Evolutionary conservation across 768 basidiomycete genomes (phyloP).

Genomic region (Pholiota microspora): DNA sequence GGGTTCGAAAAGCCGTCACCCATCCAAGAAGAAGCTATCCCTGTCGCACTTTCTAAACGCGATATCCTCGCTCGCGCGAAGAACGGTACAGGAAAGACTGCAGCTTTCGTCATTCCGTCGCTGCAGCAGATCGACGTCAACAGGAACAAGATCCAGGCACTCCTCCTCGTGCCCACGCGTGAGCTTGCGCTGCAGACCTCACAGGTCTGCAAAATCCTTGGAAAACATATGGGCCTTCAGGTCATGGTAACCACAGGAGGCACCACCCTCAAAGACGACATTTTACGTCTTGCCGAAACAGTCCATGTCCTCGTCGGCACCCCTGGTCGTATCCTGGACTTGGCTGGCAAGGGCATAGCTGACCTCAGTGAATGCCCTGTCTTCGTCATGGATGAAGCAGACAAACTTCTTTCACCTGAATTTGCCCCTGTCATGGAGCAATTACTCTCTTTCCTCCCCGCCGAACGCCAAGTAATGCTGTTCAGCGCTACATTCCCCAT

Average conservation of each 20-base stretch:
- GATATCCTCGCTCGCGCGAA: slow-evolving; percentile 95
- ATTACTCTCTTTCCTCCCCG: slow-evolving; percentile 79
- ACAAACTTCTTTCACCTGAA: slow-evolving; percentile 95
- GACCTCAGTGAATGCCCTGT: slow-evolving; percentile 93
- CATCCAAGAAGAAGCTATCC: slow-evolving; percentile 99
- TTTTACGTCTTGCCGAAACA: slow-evolving; percentile 82
- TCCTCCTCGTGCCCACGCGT: slow-evolving; percentile 97
- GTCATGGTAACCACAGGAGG: slow-evolving; percentile 99
- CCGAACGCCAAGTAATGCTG: slow-evolving; percentile 93
- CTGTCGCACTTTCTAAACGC: slow-evolving; percentile 88
- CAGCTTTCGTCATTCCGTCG: slow-evolving; percentile 97
- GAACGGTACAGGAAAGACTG: slow-evolving; percentile 98
- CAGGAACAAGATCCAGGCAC: slow-evolving; percentile 89
- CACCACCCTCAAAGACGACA: slow-evolving; percentile 97
- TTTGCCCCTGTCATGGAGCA: slow-evolving; percentile 99
- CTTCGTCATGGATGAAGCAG: slow-evolving; percentile 99
- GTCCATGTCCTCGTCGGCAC: slow-evolving; percentile 98
- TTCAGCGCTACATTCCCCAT: slow-evolving; percentile 99
- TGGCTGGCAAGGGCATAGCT: slow-evolving; percentile 90
- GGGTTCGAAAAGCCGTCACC: slow-evolving; percentile 96
- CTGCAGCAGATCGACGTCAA: slow-evolving; percentile 87
- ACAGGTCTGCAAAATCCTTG: slow-evolving; percentile 97
- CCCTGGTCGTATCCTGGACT: slow-evolving; percentile 92
- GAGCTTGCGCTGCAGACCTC: slow-evolving; percentile 97
- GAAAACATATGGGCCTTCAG: slow-evolving; percentile 92